Evolutionary conservation across 352 stramenopile genomes (phyloP).

Genomic region (Thalassiosira mediterranea): DNA sequence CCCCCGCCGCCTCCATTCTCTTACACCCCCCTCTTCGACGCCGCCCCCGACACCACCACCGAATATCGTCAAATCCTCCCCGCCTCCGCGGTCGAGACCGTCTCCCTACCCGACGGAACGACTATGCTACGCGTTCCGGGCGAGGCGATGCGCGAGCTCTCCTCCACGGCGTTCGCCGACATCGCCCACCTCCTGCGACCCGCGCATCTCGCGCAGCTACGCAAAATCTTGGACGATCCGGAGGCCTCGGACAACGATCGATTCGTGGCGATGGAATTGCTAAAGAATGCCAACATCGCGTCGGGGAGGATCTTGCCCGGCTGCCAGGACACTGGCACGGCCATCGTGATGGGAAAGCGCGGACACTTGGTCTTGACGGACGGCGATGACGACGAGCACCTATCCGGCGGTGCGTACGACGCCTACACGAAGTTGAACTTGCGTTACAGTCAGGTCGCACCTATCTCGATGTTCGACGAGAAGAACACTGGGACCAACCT

Average conservation of each 20-base stretch:
- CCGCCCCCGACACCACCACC: constrained; percentile 32
- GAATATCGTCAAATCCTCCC: constrained; percentile 68
- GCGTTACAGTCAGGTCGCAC: constrained; percentile 88
- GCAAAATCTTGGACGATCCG: constrained; percentile 88
- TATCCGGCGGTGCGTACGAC: constrained; percentile 87
- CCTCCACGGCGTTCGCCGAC: constrained; percentile 86
- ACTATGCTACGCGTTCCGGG: constrained; percentile 56
- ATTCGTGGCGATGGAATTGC: constrained; percentile 89
- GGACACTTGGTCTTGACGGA: constrained; percentile 88
- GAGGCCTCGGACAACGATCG: constrained; percentile 89
- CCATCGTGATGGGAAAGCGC: constrained; percentile 88
- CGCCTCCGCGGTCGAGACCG: constrained; percentile 52
- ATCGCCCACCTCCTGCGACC: constrained; percentile 88
- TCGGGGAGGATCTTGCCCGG: constrained; percentile 84
- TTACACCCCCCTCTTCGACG: constrained; percentile 74
- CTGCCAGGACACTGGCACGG: constrained; percentile 90
- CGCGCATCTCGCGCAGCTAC: constrained; percentile 86
- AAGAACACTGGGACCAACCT: constrained; percentile 90
- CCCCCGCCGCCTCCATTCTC: constrained; percentile 48
- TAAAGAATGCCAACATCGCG: constrained; percentile 92
- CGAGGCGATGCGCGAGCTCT: constrained; percentile 77
- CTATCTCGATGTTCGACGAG: constrained; percentile 89
- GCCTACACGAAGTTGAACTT: constrained; percentile 89
- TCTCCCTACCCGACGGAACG: constrained; percentile 53
- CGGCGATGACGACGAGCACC: constrained; percentile 86